Evolutionary conservation across 495 filamentous ascomycete genomes (phyloP), one percentile per base, ranked within the genome.

Genomic region (Hapsidospora chrysogenum): DNA sequence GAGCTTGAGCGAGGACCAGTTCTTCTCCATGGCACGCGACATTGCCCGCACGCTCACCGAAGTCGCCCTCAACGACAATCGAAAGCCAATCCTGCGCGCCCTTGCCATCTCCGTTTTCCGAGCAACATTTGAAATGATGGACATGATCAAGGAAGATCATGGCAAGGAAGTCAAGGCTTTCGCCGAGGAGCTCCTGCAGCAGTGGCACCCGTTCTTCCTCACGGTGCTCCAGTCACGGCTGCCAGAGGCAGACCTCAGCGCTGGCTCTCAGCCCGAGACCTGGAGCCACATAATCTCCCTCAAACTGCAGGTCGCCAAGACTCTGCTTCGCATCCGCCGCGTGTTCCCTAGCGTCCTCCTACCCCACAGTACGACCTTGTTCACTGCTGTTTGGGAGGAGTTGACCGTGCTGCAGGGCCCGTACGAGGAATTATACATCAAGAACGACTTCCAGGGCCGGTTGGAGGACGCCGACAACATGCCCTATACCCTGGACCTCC

Each of bases 401-500:
- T 63, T 97, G 3, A 70, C 72, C 21, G 65, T 68, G 14, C 62
- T 89, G 14, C 74, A 82, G 37, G 55, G 59, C 4, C 49, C 74
- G 11, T 93, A 94, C 45, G 70, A 80, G 41, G 63, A 72, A 36
- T 72, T 92, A 48, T 97, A 86, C 54, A 79, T 93, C 42, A 63
- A 80, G 35, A 72, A 83, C 38, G 79, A 92, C 36, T 71, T 77
- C 22, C 85, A 97, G 56, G 77, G 84, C 29, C 72, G 86, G 14
- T 53, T 96, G 32, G 86, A 92, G 48, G 87, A 97, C 54, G 70
- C 76, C 9, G 89, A 97, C 51, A 72, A 78, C 17, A 64, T 97
- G n/a, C 85, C 92, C 0, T 92, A 87, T 53, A 87, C 85, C 1
- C 64, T 97, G n/a, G 89, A 97, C 52, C 84, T 92, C 45, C 67